Conservation (phyloP, 2,329 filamentous ascomycete genomes). For the Paramyrothecium sp. region DNA sequence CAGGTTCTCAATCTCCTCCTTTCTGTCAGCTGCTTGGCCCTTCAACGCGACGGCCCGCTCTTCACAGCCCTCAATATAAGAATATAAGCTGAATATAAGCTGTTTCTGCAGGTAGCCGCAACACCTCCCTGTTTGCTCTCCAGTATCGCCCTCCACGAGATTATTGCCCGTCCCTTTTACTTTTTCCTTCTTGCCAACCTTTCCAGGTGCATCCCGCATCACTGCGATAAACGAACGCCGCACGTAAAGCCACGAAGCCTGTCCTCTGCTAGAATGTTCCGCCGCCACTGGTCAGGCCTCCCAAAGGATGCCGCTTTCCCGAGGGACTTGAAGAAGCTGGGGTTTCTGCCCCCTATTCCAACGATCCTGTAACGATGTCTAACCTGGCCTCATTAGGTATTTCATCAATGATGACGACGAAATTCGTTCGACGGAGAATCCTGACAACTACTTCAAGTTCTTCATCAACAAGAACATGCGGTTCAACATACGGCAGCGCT, state of each 20-base stretch:
- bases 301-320: slow-evolving; percentile 70
- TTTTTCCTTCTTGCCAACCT: slow-evolving; percentile 2
- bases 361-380: neutral
- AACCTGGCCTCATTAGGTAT: slow-evolving; percentile 57
- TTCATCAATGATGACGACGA: slow-evolving; percentile 76
- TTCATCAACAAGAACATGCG: slow-evolving; percentile 71
- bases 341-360: slow-evolving; percentile 45
- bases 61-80: no score
- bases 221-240: neutral
- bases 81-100: no score
- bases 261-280: slow-evolving; percentile 58
- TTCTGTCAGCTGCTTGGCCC: no score
- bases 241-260: neutral
- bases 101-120: no score
- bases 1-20: no score
- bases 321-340: slow-evolving; percentile 65
- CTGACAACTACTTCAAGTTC: slow-evolving; percentile 71
- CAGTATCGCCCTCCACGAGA: no score
- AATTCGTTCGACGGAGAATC: slow-evolving; percentile 67
- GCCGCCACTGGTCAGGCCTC: slow-evolving; percentile 64
- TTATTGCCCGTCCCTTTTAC: neutral
- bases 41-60: no score
- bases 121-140: no score
- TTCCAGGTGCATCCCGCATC: neutral
- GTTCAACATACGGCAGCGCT: slow-evolving; percentile 72